Evolutionary conservation across 2,329 filamentous ascomycete genomes (phyloP).

Genomic region (Monosporascus sp.): DNA sequence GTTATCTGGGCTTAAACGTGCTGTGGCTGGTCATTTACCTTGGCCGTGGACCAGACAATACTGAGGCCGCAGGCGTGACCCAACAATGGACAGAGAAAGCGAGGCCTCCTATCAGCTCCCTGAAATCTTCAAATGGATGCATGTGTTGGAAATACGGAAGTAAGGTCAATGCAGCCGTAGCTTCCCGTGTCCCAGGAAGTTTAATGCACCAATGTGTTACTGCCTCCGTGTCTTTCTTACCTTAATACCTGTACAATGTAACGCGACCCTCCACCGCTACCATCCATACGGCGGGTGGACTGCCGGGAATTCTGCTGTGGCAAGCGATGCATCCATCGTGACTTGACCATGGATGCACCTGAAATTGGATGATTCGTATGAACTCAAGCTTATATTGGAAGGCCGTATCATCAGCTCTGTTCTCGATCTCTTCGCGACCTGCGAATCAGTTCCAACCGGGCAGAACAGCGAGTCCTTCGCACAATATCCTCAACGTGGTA

Average conservation of each 20-base stretch:
- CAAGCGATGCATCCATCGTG: too few species aligned
- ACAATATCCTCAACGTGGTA: too few species aligned
- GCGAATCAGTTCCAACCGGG: too few species aligned
- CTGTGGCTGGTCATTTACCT: too few species aligned
- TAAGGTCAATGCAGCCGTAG: neutral
- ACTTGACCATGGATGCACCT: too few species aligned
- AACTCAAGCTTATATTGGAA: too few species aligned
- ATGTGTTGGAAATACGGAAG: neutral
- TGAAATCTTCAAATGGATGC: neutral
- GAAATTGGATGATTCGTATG: too few species aligned
- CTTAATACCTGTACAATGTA: neutral
- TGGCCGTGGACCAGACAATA: neutral
- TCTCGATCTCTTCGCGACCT: too few species aligned
- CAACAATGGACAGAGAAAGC: neutral
- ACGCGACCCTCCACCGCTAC: neutral
- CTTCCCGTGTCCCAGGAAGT: neutral
- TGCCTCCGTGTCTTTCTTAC: neutral
- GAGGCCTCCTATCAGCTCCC: neutral
- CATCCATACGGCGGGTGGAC: neutral
- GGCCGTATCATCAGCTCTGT: too few species aligned
- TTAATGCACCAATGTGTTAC: neutral
- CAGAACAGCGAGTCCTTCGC: too few species aligned
- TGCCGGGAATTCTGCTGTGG: neutral
- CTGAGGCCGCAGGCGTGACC: neutral
- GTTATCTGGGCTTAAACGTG: too few species aligned